These are phyloP conservation scores for Volvariella surrecta DNA, from an alignment of 1,284 basidiomycete genomes.

Conservation along the genomic window DNA sequence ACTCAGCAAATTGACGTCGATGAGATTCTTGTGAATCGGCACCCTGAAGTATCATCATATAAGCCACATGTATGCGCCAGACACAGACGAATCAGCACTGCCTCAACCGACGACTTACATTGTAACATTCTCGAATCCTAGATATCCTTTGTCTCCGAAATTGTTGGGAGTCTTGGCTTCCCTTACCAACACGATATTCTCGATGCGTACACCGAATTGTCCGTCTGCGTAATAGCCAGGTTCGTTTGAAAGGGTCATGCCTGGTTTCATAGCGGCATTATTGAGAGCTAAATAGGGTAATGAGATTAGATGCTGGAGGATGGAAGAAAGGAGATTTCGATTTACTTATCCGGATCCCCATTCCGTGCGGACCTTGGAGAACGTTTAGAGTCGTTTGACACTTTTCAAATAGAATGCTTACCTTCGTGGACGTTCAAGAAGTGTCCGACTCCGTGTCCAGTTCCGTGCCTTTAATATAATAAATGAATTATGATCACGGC, in stretches of 20 bases:
- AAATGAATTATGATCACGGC: not conserved
- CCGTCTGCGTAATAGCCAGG: conserved; percentile 95
- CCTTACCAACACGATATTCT: conserved; percentile 78
- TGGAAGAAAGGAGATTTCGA: conserved; percentile 1
- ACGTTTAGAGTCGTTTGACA: not conserved
- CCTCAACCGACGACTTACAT: conserved; percentile 61
- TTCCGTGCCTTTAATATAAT: conserved; percentile 58
- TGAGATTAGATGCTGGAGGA: not conserved
- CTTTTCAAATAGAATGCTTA: conserved; percentile 2
- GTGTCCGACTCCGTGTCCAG: conserved; percentile 91
- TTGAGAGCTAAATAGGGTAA: conserved; percentile 41
- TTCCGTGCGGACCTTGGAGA: conserved; percentile 64
- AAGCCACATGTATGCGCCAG: not conserved
- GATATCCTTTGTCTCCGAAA: conserved; percentile 79
- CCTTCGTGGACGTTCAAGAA: conserved; percentile 92
- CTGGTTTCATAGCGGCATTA: conserved; percentile 63
- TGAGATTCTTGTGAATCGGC: conserved; percentile 84
- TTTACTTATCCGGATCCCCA: conserved; percentile 70
- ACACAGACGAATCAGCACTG: conserved; percentile 11
- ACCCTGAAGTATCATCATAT: conserved; percentile 34
- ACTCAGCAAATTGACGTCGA: conserved; percentile 62
- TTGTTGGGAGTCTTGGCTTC: conserved; percentile 71
- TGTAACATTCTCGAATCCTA: conserved; percentile 81
- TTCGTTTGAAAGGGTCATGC: conserved; percentile 91
- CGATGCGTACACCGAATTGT: conserved; percentile 88